Evolutionary conservation across 345 rosid species (phyloP).

Genomic region (Lepidium aucheri): DNA sequence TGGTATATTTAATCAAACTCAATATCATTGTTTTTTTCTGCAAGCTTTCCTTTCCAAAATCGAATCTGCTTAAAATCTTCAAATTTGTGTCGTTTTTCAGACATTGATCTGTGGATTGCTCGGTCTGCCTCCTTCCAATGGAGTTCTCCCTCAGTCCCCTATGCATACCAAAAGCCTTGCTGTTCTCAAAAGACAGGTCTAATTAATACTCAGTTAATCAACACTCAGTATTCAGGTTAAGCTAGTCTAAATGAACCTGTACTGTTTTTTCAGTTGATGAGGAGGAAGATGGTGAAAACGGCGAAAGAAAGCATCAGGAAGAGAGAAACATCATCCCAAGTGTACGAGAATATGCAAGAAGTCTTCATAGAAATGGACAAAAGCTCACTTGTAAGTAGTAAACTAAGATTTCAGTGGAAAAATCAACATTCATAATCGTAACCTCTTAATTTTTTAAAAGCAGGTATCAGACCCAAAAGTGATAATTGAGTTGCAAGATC

Average conservation of each 20-base stretch:
- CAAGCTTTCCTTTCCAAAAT: background rate
- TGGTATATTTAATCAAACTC: conserved; percentile 31
- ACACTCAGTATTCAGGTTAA: background rate
- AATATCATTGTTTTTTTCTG: background rate
- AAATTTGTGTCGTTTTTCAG: conserved; percentile 27
- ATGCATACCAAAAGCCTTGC: conserved; percentile 93
- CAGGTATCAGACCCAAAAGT: conserved; percentile 24
- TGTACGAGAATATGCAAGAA: conserved; percentile 62
- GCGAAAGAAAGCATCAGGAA: conserved; percentile 63
- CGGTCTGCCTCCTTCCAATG: conserved; percentile 80
- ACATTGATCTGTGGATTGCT: conserved; percentile 74
- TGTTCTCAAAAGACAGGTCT: conserved; percentile 50
- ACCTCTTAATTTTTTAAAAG: background rate
- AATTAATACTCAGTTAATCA: background rate
- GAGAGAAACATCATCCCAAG: conserved; percentile 51
- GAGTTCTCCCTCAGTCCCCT: conserved; percentile 93
- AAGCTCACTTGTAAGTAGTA: conserved; percentile 41
- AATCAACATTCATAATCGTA: background rate
- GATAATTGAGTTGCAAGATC: conserved; percentile 52
- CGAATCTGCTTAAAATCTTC: background rate
- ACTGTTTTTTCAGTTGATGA: conserved; percentile 36
- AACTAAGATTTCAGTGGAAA: background rate
- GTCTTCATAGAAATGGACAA: conserved; percentile 60
- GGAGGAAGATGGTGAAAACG: conserved; percentile 61
- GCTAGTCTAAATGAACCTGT: background rate